phyloP scores from a whole-genome alignment of 176 grass and related monocot genomes.

The Musa beccarii region DNA sequence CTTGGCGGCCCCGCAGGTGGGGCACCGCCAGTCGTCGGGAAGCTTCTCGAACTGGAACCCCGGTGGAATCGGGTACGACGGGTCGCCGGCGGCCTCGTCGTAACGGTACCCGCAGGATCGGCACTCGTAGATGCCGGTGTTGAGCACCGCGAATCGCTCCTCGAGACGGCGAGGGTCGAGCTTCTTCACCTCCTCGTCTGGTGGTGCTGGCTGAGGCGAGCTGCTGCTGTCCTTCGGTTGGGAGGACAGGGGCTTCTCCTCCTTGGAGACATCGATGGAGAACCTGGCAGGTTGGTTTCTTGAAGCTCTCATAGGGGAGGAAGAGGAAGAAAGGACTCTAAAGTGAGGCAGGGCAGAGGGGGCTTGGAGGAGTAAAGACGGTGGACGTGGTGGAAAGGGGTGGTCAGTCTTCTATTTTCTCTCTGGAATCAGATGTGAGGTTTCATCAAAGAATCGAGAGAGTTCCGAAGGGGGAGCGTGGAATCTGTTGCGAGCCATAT shows the following conservation, averaged over 20 bases:
- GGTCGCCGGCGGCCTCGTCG: slow-evolving; percentile 70
- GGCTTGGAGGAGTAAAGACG: slow-evolving; percentile 15
- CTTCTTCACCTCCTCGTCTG: slow-evolving; percentile 11
- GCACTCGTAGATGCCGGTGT: slow-evolving; percentile 85
- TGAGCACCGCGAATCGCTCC: slow-evolving; percentile 88
- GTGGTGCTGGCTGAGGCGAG: not conserved
- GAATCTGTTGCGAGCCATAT: not conserved
- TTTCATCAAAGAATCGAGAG: not conserved
- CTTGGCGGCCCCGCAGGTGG: slow-evolving; percentile 68
- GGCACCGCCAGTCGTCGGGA: slow-evolving; percentile 79
- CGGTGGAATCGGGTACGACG: slow-evolving; percentile 66
- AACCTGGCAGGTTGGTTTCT: slow-evolving; percentile 23
- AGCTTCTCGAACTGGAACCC: slow-evolving; percentile 69
- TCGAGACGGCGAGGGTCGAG: slow-evolving; percentile 57
- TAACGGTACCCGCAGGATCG: slow-evolving; percentile 80
- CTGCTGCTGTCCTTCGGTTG: not conserved
- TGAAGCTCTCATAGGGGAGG: not conserved
- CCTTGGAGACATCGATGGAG: slow-evolving; percentile 71
- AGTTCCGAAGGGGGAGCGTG: not conserved
- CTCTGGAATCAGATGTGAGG: not conserved
- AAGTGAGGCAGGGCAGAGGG: not conserved
- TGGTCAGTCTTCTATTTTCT: slow-evolving; percentile 13
- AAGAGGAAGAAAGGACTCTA: slow-evolving; percentile 18
- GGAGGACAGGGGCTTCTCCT: slow-evolving; percentile 47
- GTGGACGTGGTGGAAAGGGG: slow-evolving; percentile 29